These are phyloP conservation scores for Purpureocillium takamizusanense DNA, from an alignment of 2,329 filamentous ascomycete genomes.

Conservation along the genomic window DNA sequence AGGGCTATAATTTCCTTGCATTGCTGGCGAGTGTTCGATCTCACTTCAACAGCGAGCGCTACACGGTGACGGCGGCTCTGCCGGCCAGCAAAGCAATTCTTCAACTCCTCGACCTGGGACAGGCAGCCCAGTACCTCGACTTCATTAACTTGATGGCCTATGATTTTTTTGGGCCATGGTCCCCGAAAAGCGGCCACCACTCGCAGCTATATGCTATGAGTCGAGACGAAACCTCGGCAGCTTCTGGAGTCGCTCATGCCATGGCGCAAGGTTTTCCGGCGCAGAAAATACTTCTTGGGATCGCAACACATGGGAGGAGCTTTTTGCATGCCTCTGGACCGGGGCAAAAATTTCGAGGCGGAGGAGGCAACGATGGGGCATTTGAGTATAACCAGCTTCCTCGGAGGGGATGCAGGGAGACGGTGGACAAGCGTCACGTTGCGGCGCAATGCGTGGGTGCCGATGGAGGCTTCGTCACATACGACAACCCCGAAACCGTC, in stretches of 20 bases:
- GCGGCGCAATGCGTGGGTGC: slow-evolving; percentile 65
- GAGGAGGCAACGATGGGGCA: slow-evolving; percentile 55
- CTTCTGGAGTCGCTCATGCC: slow-evolving; percentile 57
- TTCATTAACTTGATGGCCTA: slow-evolving; percentile 74
- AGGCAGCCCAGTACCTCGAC: slow-evolving; percentile 58
- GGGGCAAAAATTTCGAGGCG: slow-evolving; percentile 50
- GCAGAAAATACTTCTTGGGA: slow-evolving; percentile 65
- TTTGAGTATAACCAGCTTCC: slow-evolving; percentile 71
- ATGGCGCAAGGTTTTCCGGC: slow-evolving; percentile 56
- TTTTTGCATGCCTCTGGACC: slow-evolving; percentile 59
- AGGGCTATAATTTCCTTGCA: slow-evolving; percentile 62
- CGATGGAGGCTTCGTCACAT: slow-evolving; percentile 70
- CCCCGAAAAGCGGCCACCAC: slow-evolving; percentile 59
- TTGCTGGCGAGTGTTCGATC: slow-evolving; percentile 59
- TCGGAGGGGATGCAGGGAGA: slow-evolving; percentile 49
- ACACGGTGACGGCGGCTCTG: slow-evolving; percentile 62
- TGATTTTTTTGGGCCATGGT: slow-evolving; percentile 70
- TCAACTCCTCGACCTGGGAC: slow-evolving; percentile 57
- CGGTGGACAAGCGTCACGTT: slow-evolving; percentile 56
- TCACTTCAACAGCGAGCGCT: slow-evolving; percentile 58
- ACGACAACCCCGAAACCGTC: slow-evolving; percentile 71
- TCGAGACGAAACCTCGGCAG: slow-evolving; percentile 55
- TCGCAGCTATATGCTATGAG: slow-evolving; percentile 60
- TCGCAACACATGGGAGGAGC: slow-evolving; percentile 67
- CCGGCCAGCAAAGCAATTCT: slow-evolving; percentile 59